These are phyloP conservation scores for Akanthomyces lecanii DNA, from an alignment of 2,329 filamentous ascomycete species.

Conservation along the genomic window DNA sequence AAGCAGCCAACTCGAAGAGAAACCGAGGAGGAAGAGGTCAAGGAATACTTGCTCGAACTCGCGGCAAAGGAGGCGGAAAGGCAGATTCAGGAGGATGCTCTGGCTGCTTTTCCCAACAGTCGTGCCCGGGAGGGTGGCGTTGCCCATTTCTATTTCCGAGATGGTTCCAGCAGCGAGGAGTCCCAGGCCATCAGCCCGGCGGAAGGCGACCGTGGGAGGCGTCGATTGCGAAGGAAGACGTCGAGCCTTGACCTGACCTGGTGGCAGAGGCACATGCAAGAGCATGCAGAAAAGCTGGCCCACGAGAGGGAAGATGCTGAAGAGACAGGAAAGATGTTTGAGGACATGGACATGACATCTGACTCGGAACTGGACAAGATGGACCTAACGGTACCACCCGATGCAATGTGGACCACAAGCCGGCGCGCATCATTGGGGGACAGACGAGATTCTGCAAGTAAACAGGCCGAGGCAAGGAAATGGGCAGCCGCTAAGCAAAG, in stretches of 20 bases:
- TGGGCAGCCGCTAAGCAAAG: conserved; percentile 23
- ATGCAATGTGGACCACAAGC: conserved; percentile 40
- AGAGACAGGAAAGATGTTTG: conserved; percentile 14
- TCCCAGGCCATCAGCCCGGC: conserved; percentile 36
- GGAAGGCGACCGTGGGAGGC: conserved; percentile 24
- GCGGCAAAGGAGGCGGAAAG: conserved; percentile 76
- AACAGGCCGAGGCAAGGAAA: conserved; percentile 22
- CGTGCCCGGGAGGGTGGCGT: conserved; percentile 65
- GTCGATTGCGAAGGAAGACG: conserved; percentile 50
- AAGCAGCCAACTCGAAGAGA: conserved; percentile 52
- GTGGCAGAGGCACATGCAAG: conserved; percentile 77
- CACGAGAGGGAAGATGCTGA: conserved; percentile 26
- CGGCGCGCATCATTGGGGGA: conserved; percentile 27
- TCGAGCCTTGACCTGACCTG: conserved; percentile 62
- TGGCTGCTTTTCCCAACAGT: conserved; percentile 73
- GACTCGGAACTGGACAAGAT: conserved; percentile 42
- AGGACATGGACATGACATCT: conserved; percentile 30
- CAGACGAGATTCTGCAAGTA: conserved; percentile 26
- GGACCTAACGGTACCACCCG: conserved; percentile 37
- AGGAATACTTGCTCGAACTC: conserved; percentile 72
- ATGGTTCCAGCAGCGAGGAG: conserved; percentile 57
- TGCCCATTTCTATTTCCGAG: conserved; percentile 65
- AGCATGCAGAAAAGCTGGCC: conserved; percentile 64
- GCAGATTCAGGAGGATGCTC: conserved; percentile 71
- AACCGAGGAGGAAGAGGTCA: conserved; percentile 70